Percentiles rank a stretch among this genome's conserved stretches.
These are phyloP conservation scores for Solanum hybrid DNA, from an alignment of 305 asterid genomes.

Conservation along the genomic window DNA sequence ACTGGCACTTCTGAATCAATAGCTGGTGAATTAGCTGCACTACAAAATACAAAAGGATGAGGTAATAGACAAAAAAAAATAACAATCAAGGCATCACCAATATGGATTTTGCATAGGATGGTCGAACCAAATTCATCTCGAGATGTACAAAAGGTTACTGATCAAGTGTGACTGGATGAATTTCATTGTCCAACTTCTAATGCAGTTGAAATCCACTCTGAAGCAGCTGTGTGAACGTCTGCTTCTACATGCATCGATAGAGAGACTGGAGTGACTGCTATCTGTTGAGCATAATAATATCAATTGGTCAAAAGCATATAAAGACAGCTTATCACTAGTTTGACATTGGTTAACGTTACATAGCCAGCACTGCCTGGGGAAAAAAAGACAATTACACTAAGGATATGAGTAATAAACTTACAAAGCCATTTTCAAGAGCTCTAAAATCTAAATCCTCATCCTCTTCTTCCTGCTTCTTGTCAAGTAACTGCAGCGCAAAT, in stretches of 20 bases:
- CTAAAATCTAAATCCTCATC: slow-evolving; percentile 76
- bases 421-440: slow-evolving; percentile 84
- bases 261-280: slow-evolving; percentile 59
- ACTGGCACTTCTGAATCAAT: not conserved
- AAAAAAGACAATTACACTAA: not conserved
- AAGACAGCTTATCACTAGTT: not conserved
- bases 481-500: slow-evolving; percentile 46
- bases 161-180: not conserved
- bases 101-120: not conserved
- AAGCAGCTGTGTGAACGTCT: slow-evolving; percentile 44
- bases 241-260: slow-evolving; percentile 36
- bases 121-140: not conserved
- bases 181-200: slow-evolving; percentile 28
- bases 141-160: not conserved
- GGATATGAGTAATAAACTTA: slow-evolving; percentile 28
- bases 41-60: not conserved
- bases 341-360: not conserved
- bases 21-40: not conserved
- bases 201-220: slow-evolving; percentile 68
- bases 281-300: slow-evolving; percentile 33
- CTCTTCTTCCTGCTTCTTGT: slow-evolving; percentile 58
- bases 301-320: not conserved
- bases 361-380: not conserved
- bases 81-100: not conserved
- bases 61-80: not conserved